Evolutionary conservation across 2,329 filamentous ascomycete species (phyloP).

Genomic region (Aschersonia sp.): DNA sequence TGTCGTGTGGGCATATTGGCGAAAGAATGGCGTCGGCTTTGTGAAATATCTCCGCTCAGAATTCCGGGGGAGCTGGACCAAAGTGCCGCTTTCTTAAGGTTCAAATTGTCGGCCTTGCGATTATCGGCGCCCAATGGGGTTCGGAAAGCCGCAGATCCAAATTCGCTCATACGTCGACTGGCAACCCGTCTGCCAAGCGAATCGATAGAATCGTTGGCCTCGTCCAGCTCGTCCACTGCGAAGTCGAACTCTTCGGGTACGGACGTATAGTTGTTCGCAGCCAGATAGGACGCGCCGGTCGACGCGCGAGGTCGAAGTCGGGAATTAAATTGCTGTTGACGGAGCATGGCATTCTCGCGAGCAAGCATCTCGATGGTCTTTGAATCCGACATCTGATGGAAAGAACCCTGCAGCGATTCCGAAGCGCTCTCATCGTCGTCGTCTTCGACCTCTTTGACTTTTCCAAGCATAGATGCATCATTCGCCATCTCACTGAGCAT

Average conservation of each 20-base stretch:
- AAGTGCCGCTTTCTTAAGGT: conserved; percentile 47
- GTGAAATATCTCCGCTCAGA: conserved; percentile 47
- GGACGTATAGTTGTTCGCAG: conserved; percentile 38
- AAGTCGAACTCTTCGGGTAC: conserved; percentile 54
- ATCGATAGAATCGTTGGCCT: conserved; percentile 35
- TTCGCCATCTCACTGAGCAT: conserved; percentile 61
- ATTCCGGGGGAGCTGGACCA: conserved; percentile 64
- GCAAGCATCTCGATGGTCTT: conserved; percentile 50
- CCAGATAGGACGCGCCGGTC: conserved; percentile 37
- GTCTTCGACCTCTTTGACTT: conserved; percentile 57
- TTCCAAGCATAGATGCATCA: conserved; percentile 46
- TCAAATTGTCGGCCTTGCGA: conserved; percentile 42
- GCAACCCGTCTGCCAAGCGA: conserved; percentile 31
- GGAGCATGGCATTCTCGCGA: conserved; percentile 47
- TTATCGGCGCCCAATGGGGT: conserved; percentile 40
- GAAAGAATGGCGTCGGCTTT: conserved; percentile 70
- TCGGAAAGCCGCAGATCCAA: conserved; percentile 29
- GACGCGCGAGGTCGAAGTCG: conserved; percentile 44
- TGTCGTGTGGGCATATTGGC: conserved; percentile 53
- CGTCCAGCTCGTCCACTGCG: conserved; percentile 59
- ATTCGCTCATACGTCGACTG: conserved; percentile 43
- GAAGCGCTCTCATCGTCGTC: conserved; percentile 47
- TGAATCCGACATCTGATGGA: conserved; percentile 39
- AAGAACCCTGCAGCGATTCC: conserved; percentile 31
- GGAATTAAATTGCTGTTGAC: conserved; percentile 30